phyloP scores from a whole-genome alignment of 2,329 filamentous ascomycete genomes.

The Fusarium tjaetaba region DNA sequence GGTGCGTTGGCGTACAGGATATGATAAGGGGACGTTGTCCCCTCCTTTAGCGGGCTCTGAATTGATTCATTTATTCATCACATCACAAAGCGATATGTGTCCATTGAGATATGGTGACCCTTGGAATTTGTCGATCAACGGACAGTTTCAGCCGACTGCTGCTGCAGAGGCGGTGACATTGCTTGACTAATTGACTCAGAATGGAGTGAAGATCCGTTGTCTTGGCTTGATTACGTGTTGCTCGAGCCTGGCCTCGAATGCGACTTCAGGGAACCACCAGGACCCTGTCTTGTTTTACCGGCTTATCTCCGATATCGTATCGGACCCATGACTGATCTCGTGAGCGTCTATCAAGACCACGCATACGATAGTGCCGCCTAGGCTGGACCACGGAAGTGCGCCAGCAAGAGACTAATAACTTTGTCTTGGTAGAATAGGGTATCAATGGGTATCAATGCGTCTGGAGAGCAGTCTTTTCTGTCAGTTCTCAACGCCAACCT shows the following conservation, averaged over 20 bases:
- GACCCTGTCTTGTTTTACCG: slow-evolving; percentile 21
- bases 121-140: not conserved
- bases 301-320: slow-evolving; percentile 48
- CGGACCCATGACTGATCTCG: slow-evolving; percentile 36
- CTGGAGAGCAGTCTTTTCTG: slow-evolving; percentile 1
- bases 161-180: slow-evolving; percentile 33
- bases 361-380: slow-evolving; percentile 32
- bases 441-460: slow-evolving; percentile 36
- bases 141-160: slow-evolving; percentile 9
- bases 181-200: slow-evolving; percentile 31
- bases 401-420: slow-evolving; percentile 5
- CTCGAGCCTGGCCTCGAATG: slow-evolving; percentile 14
- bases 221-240: slow-evolving; percentile 40
- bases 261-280: slow-evolving; percentile 1
- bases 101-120: not conserved
- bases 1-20: slow-evolving; percentile 44
- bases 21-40: slow-evolving; percentile 29
- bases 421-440: slow-evolving; percentile 7
- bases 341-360: slow-evolving; percentile 30
- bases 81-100: slow-evolving; percentile 5
- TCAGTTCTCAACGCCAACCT: slow-evolving; percentile 6
- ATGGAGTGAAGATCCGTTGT: slow-evolving; percentile 34
- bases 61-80: slow-evolving; percentile 35
- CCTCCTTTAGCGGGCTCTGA: slow-evolving; percentile 34
- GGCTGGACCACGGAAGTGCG: slow-evolving; percentile 5